Evolutionary conservation across 306 rosid genomes (phyloP), one percentile per base, ranked within the genome.

Genomic region (Biancaea sappan): DNA sequence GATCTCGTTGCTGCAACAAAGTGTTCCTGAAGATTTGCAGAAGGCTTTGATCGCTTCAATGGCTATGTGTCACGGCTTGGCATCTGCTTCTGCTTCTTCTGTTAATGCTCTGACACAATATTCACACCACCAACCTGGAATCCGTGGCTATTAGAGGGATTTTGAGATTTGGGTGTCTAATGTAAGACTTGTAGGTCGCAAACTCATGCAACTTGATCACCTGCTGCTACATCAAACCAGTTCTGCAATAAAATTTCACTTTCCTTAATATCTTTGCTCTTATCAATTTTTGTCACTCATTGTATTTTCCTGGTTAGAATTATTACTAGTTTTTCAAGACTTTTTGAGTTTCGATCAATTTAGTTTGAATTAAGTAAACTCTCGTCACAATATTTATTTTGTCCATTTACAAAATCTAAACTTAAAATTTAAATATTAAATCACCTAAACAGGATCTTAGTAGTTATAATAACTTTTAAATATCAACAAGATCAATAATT

Each of bases 81-180:
- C 41, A 18, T 59, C 65, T 8, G 29, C 65, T 58, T 58, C 64
- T n/a, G n/a, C n/a, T n/a, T n/a, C n/a, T n/a, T 59, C 14, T 59
- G n/a, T n/a, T n/a, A n/a, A n/a, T 59, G 41, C 41, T 31, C 65
- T 38, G 16, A 8, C 41, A 16, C 40, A 58, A 14, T n/a, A n/a
- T n/a, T 0, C 43, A 40, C 65, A 59, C 64, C 64, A 58, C 15
- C 65, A 58, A 29, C 5, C 41, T 13, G 16, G 15, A 16, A 59
- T 59, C 41, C 40, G 43, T 31, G 65, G 65, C 65, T 31, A 15
- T 59, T 59, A 31, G 19, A 26, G n/a, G 13, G 7, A 26, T 11
- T 54, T 54, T 4, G 6, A 24, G 4, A 34, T 19, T 10, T 19
- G 6, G 13, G 48, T 13, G 8, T 50, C 14, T 21, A 51, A 51